Base-by-base conservation (phyloP, 2,329 filamentous ascomycete species). In the Aureobasidium sp. region DNA sequence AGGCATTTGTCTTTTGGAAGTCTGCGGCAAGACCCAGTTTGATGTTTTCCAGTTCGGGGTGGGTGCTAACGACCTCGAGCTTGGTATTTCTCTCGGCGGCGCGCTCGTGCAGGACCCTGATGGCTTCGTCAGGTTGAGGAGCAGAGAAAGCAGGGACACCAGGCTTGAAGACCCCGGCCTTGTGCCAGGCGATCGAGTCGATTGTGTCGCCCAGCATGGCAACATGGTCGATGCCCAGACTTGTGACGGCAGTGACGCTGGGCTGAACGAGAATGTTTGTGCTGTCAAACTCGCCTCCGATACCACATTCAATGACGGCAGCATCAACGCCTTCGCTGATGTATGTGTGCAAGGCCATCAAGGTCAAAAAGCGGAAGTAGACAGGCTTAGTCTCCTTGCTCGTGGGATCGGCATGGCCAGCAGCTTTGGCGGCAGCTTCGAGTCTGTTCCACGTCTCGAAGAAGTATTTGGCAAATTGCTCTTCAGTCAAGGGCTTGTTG, bases 231-330 rank as follows among this genome's bases (percentile, higher is more conserved):
- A 96, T 88, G 3, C 90, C 92, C 47, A 97, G 74, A 69, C 87
- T 91, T 24, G 91, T 87, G 41, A 97, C 86, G 0, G 88, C 89
- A 1, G 86, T 83, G 1, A 86, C 87, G 7, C 84, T 86, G 0
- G 92, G 88, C 13, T 83, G 81, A 12, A 81, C 78, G 6, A 99
- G 75, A 26, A 97, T 83, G 70, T 97, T 97, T 10, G 94, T 99
- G 32, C 89, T 88, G 71, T 97, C 93, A 70, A 92, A 92, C 75
- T 96, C 90, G 53, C 92, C 94, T 17, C 94, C 94, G 66, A 97
- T 95, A 0, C 94, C 94, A 69, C 91, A 96, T 76, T 99, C 94
- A 37, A 97, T 82, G 10, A 97, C 85, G 0, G 91, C 92, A 20
- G 85, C 85, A 65, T 87, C 81, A 0, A 97, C 86, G 0, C 87